Conservation (phyloP, 768 basidiomycete species). For the Boletus barrowsii region DNA sequence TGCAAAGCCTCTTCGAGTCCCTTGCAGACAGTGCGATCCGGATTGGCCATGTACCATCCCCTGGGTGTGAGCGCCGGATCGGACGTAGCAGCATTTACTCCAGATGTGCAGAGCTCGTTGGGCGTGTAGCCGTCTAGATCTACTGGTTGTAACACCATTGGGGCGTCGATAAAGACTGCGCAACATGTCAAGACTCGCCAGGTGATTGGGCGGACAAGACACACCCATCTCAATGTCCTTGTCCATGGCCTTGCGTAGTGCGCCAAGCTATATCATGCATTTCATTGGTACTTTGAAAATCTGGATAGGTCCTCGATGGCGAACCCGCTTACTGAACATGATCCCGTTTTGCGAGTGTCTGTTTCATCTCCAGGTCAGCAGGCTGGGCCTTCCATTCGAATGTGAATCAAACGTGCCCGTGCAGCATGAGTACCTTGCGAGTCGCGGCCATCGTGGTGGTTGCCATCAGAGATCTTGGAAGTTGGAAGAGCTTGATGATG, state of each 20-base stretch:
- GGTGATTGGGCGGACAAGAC: background rate
- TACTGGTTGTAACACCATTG: conserved; percentile 61
- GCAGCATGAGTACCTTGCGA: conserved; percentile 44
- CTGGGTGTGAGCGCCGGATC: conserved; percentile 58
- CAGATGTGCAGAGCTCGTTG: conserved; percentile 38
- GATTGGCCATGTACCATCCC: conserved; percentile 68
- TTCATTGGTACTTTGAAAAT: background rate
- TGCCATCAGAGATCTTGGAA: no score
- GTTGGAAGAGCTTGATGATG: background rate
- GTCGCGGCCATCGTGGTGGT: conserved; percentile 17
- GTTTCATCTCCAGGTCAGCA: conserved; percentile 2
- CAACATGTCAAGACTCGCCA: background rate
- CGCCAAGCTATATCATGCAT: conserved; percentile 51
- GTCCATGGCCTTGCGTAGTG: conserved; percentile 65
- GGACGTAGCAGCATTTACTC: conserved; percentile 28
- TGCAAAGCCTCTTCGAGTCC: conserved; percentile 61
- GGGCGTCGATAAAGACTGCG: conserved; percentile 73
- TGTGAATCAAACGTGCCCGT: conserved; percentile 34
- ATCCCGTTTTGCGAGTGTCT: conserved; percentile 73
- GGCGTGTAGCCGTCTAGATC: conserved; percentile 45
- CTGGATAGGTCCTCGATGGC: conserved; percentile 15
- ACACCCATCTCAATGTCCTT: conserved; percentile 66
- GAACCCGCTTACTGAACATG: conserved; percentile 70
- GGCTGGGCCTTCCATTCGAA: background rate
- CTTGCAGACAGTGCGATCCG: conserved; percentile 45